phyloP scores from a whole-genome alignment of 495 filamentous ascomycete species.

The Lophiostoma macrostomum region DNA sequence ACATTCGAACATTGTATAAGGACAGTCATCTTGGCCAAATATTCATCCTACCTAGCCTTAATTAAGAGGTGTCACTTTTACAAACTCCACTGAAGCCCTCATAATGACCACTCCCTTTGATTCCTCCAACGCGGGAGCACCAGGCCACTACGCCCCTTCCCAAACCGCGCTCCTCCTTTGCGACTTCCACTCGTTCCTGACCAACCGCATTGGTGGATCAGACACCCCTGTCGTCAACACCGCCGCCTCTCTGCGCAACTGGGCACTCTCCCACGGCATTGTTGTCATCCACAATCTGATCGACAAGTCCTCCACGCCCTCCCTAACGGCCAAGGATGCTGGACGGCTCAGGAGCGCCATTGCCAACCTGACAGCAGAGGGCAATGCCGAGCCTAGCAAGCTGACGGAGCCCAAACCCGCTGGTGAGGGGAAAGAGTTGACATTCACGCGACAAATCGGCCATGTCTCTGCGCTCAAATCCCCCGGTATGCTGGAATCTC shows the following conservation, averaged over 20 bases:
- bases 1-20: too few relatives aligned
- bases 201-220: constrained; percentile 15
- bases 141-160: constrained; percentile 33
- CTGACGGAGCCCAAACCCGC: constrained; percentile 10
- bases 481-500: constrained; percentile 32
- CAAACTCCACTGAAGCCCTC: too few relatives aligned
- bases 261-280: constrained; percentile 37
- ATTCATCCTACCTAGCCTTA: too few relatives aligned
- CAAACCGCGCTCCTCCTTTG: constrained; percentile 41
- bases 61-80: too few relatives aligned
- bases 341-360: constrained; percentile 8
- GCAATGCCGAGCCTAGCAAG: constrained; percentile 30
- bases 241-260: constrained; percentile 33
- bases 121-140: constrained; percentile 9
- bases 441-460: constrained; percentile 32
- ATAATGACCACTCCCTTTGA: too few relatives aligned
- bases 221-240: constrained; percentile 20
- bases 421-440: constrained; percentile 23
- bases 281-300: constrained; percentile 39
- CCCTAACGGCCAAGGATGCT: constrained; percentile 35
- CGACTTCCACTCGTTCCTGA: constrained; percentile 39
- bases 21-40: too few relatives aligned
- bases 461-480: constrained; percentile 39
- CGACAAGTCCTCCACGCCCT: constrained; percentile 29
- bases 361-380: constrained; percentile 13